Evolutionary conservation across 2,329 filamentous ascomycete species (phyloP).

Genomic region (Parastagonospora avenae): DNA sequence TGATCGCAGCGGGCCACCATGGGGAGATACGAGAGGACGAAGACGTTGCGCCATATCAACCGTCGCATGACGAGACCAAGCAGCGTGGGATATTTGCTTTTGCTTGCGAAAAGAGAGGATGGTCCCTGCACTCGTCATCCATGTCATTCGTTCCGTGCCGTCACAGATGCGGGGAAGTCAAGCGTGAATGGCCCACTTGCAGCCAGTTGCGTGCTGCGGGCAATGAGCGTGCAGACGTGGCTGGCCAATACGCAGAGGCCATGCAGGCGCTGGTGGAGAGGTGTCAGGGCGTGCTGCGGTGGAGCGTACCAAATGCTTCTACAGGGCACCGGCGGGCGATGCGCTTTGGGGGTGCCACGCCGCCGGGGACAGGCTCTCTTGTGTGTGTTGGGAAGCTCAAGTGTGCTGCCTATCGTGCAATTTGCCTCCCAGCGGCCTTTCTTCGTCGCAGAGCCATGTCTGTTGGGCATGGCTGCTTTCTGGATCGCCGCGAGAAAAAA

Average conservation of each 20-base stretch:
- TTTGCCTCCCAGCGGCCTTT: constrained; percentile 8
- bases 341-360: constrained; percentile 17
- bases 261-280: constrained; percentile 8
- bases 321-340: constrained; percentile 19
- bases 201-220: constrained; percentile 12
- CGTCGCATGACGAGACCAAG: constrained; percentile 21
- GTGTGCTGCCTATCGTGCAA: constrained; percentile 14
- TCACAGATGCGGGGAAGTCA: constrained; percentile 26
- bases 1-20: constrained; percentile 4
- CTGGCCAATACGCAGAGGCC: constrained; percentile 8
- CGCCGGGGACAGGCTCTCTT: constrained; percentile 16
- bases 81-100: constrained; percentile 23
- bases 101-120: constrained; percentile 10
- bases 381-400: constrained; percentile 19
- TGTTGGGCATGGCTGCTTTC: constrained; percentile 15
- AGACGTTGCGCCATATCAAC: constrained; percentile 26
- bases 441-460: constrained; percentile 1
- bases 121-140: constrained; percentile 14
- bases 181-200: constrained; percentile 6
- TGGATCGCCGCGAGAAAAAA: constrained; percentile 25
- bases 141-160: constrained; percentile 23
- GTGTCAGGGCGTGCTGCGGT: constrained; percentile 10
- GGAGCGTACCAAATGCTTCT: background rate
- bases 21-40: constrained; percentile 7
- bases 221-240: constrained; percentile 7